These are phyloP conservation scores for Boletus mariae DNA, from an alignment of 1,284 basidiomycete species.

Conservation along the genomic window DNA sequence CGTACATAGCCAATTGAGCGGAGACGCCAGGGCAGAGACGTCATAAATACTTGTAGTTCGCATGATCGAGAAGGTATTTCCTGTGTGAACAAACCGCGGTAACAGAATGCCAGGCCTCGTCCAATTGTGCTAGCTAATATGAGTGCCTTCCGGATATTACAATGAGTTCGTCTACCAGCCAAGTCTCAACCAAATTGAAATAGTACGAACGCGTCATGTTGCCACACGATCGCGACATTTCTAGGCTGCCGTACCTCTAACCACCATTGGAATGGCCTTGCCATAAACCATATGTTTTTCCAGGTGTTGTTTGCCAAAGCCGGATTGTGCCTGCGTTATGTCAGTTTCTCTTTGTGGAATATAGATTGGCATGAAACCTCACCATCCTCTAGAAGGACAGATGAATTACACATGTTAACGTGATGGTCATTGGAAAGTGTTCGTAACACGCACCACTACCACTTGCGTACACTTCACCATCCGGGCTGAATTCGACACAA, in stretches of 20 bases:
- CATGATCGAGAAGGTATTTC: background rate
- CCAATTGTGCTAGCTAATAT: slow-evolving; percentile 3
- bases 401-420: slow-evolving; percentile 10
- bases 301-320: slow-evolving; percentile 93
- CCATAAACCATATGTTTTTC: slow-evolving; percentile 93
- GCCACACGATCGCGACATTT: slow-evolving; percentile 8
- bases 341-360: slow-evolving; percentile 2
- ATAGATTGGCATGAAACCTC: slow-evolving; percentile 25
- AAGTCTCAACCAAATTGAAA: slow-evolving; percentile 15
- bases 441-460: slow-evolving; percentile 73
- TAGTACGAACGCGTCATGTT: slow-evolving; percentile 9
- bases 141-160: slow-evolving; percentile 18
- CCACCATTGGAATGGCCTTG: slow-evolving; percentile 62
- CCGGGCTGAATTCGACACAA: slow-evolving; percentile 90
- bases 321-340: slow-evolving; percentile 75
- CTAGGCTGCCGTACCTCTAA: slow-evolving; percentile 16
- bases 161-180: slow-evolving; percentile 13
- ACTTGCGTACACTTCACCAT: slow-evolving; percentile 97
- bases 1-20: background rate
- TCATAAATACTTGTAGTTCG: background rate
- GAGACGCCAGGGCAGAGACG: background rate
- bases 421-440: slow-evolving; percentile 8
- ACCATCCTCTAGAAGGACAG: slow-evolving; percentile 62
- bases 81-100: background rate
- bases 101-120: background rate